These are phyloP conservation scores for Tilletia horrida DNA, from an alignment of 1,284 basidiomycete genomes.

Conservation along the genomic window DNA sequence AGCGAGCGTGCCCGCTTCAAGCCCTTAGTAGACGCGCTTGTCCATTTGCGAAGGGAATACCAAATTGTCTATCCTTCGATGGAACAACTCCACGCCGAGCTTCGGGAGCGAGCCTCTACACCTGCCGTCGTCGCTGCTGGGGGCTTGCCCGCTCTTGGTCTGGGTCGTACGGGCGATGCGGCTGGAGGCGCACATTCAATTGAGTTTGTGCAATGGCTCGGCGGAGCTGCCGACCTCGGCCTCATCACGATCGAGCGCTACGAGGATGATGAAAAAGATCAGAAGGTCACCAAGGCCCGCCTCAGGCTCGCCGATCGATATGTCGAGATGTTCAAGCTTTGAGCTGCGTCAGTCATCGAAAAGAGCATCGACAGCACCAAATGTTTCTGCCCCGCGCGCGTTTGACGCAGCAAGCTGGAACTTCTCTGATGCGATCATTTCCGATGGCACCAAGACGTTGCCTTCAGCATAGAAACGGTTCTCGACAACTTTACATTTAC, in stretches of 20 bases:
- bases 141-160: neutral
- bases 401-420: too few relatives aligned
- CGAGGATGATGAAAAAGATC: neutral
- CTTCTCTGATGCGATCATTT: too few relatives aligned
- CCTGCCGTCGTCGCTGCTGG: neutral
- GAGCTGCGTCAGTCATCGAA: neutral
- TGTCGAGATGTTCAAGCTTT: conserved; percentile 17
- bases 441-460: too few relatives aligned
- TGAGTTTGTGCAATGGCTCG: conserved; percentile 12
- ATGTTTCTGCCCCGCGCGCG: too few relatives aligned
- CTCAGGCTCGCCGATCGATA: conserved; percentile 4
- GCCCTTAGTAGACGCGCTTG: conserved; percentile 30
- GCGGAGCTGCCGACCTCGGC: conserved; percentile 9
- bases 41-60: conserved; percentile 17
- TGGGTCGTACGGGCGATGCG: neutral
- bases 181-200: conserved; percentile 1
- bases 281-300: neutral
- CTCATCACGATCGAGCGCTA: conserved; percentile 11
- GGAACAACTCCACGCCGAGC: conserved; percentile 16
- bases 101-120: neutral
- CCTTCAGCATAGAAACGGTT: too few relatives aligned
- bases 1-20: conserved; percentile 28
- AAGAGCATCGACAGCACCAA: too few relatives aligned
- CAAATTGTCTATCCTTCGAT: conserved; percentile 14
- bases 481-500: too few relatives aligned